Evolutionary conservation across 495 filamentous ascomycete species (phyloP).

Genomic region (Cercophora sp.): DNA sequence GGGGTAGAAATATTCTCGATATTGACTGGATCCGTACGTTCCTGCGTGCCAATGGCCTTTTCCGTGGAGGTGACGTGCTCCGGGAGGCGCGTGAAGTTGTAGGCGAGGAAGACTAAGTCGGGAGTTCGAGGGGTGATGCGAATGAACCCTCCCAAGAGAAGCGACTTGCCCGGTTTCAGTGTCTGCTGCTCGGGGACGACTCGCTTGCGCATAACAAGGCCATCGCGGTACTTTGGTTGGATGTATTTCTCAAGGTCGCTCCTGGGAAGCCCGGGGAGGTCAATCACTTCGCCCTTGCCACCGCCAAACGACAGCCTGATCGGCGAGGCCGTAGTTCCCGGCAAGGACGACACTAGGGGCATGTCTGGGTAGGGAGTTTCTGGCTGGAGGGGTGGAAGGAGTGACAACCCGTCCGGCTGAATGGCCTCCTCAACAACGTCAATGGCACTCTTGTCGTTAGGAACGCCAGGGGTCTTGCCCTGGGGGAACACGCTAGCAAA

Average conservation of each 20-base stretch:
- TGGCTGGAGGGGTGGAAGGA: constrained; percentile 69
- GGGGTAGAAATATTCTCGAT: constrained; percentile 58
- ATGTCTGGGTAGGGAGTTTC: constrained; percentile 74
- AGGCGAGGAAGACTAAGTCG: constrained; percentile 61
- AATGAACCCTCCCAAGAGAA: constrained; percentile 83
- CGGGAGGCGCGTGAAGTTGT: constrained; percentile 71
- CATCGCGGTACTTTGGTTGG: constrained; percentile 52
- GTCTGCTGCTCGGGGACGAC: constrained; percentile 61
- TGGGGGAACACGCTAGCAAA: constrained; percentile 84
- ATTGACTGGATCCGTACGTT: constrained; percentile 46
- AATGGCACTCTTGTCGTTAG: constrained; percentile 31
- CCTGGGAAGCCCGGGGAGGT: constrained; percentile 78
- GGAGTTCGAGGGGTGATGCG: constrained; percentile 74
- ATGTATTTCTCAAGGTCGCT: constrained; percentile 67
- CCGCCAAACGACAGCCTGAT: constrained; percentile 85
- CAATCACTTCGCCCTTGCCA: constrained; percentile 86
- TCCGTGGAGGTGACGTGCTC: constrained; percentile 71
- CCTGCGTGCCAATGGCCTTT: constrained; percentile 69
- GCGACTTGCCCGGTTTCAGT: constrained; percentile 73
- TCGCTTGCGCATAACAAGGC: constrained; percentile 73
- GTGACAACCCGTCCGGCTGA: constrained; percentile 40
- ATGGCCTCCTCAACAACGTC: constrained; percentile 20
- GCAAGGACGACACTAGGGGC: constrained; percentile 78
- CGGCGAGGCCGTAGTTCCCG: constrained; percentile 90
- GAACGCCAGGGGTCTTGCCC: constrained; percentile 50